These are phyloP conservation scores for Exophiala dermatitidis DNA, from an alignment of 2,329 filamentous ascomycete species.

Conservation along the genomic window DNA sequence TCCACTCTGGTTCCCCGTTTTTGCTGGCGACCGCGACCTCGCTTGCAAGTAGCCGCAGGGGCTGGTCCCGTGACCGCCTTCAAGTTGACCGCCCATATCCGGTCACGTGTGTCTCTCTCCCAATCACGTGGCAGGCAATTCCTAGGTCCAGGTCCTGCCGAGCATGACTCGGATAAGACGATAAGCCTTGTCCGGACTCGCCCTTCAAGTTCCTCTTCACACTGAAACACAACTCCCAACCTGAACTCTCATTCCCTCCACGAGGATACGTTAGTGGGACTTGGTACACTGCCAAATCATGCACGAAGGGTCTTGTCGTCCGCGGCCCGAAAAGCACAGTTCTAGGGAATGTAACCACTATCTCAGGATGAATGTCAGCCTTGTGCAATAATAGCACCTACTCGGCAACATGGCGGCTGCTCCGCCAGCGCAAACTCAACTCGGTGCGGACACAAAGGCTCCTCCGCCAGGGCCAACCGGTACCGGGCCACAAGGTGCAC, in stretches of 20 bases:
- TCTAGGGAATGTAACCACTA: neutral
- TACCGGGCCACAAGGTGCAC: constrained; percentile 16
- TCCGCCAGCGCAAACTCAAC: neutral
- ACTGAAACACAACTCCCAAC: neutral
- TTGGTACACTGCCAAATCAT: neutral
- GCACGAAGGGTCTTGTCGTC: neutral
- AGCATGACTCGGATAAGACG: too few species aligned
- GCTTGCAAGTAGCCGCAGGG: too few species aligned
- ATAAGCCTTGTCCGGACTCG: neutral
- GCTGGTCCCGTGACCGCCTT: too few species aligned
- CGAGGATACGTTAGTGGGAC: neutral
- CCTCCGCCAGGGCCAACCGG: constrained; percentile 3
- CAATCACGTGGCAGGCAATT: too few species aligned
- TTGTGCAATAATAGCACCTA: neutral
- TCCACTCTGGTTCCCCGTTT: too few species aligned
- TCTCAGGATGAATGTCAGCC: neutral
- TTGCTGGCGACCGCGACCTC: too few species aligned
- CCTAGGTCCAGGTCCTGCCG: too few species aligned
- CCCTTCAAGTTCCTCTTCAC: neutral
- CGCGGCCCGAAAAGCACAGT: neutral
- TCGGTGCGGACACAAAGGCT: neutral
- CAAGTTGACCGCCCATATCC: too few species aligned
- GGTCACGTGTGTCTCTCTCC: too few species aligned
- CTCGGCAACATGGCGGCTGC: neutral
- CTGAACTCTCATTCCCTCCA: too few species aligned